A percentile compares a stretch with the other conserved stretches of the same genome.
Conservation (phyloP, 192 early-diverging fungal species). For the Diversispora epigaea region DNA sequence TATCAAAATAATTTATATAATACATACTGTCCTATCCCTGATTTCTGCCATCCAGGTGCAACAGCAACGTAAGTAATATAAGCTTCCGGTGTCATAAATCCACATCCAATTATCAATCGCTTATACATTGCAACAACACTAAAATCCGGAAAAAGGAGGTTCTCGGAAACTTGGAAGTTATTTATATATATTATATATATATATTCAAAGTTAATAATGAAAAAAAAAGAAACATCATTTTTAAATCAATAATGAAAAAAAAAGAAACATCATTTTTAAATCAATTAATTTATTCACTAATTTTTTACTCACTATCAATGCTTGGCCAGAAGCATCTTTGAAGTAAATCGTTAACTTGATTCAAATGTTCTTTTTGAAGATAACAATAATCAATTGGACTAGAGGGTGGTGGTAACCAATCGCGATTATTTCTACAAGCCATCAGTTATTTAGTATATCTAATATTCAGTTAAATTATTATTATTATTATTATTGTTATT, state of each 20-base stretch:
- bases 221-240: not conserved
- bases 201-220: not conserved
- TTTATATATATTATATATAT: not conserved
- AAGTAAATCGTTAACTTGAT: slow-evolving; percentile 75
- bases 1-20: not conserved
- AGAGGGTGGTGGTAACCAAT: slow-evolving; percentile 2
- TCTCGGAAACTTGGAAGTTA: slow-evolving; percentile 65
- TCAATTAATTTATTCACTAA: no score
- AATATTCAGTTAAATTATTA: not conserved
- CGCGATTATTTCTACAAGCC: slow-evolving; percentile 26
- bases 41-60: slow-evolving; percentile 77
- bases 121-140: slow-evolving; percentile 81
- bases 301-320: slow-evolving; percentile 65
- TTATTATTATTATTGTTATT: not conserved
- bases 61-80: slow-evolving; percentile 91
- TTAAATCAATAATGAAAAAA: slow-evolving; percentile 2
- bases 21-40: slow-evolving; percentile 75
- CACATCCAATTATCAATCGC: slow-evolving; percentile 81
- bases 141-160: slow-evolving; percentile 79
- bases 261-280: not conserved
- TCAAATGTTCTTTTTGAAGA: slow-evolving; percentile 66
- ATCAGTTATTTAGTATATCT: slow-evolving; percentile 15
- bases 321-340: slow-evolving; percentile 83
- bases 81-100: slow-evolving; percentile 87
- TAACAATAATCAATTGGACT: slow-evolving; percentile 77